Percentiles rank a stretch among this genome's conserved stretches.
Evolutionary conservation across 208 protist genomes (phyloP).

Genomic region (Wallacemonas sp.): DNA sequence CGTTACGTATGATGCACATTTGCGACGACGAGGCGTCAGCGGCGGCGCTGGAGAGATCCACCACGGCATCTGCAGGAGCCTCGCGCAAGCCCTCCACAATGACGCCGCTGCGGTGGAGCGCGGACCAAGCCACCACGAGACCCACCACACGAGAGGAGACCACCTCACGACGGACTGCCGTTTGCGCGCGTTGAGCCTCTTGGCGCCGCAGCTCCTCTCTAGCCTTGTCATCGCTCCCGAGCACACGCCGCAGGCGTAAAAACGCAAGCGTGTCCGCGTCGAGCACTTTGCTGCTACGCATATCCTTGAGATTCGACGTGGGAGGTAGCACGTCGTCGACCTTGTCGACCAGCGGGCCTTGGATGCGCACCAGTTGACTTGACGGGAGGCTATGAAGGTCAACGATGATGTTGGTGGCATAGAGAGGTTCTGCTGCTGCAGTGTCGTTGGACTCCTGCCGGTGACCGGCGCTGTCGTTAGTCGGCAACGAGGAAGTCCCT

Average conservation of each 20-base stretch:
- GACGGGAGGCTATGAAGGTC: constrained; percentile 56
- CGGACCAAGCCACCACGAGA: constrained; percentile 69
- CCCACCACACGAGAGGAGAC: constrained; percentile 29
- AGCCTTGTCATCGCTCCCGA: constrained; percentile 50
- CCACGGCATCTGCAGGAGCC: constrained; percentile 11
- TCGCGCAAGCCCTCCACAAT: constrained; percentile 36
- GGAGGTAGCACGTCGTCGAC: constrained; percentile 48
- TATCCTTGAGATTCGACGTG: constrained; percentile 72
- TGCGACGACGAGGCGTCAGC: neutral
- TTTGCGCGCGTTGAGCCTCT: constrained; percentile 17
- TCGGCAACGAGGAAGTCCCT: no score
- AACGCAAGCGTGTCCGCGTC: constrained; percentile 61
- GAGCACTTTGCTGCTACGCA: constrained; percentile 69
- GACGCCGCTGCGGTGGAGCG: constrained; percentile 75
- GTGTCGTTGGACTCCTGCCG: neutral
- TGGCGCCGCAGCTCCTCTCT: constrained; percentile 36
- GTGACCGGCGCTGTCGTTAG: neutral
- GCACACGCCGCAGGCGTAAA: constrained; percentile 40
- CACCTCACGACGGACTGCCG: constrained; percentile 31
- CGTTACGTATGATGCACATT: constrained; percentile 76
- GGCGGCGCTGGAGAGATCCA: constrained; percentile 3
- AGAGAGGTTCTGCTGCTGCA: neutral
- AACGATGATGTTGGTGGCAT: constrained; percentile 67
- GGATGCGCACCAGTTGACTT: constrained; percentile 45
- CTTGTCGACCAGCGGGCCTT: constrained; percentile 41